Evolutionary conservation across 2,329 filamentous ascomycete species (phyloP), one percentile per base, ranked within the genome.

Genomic region (Xylaria sp.): DNA sequence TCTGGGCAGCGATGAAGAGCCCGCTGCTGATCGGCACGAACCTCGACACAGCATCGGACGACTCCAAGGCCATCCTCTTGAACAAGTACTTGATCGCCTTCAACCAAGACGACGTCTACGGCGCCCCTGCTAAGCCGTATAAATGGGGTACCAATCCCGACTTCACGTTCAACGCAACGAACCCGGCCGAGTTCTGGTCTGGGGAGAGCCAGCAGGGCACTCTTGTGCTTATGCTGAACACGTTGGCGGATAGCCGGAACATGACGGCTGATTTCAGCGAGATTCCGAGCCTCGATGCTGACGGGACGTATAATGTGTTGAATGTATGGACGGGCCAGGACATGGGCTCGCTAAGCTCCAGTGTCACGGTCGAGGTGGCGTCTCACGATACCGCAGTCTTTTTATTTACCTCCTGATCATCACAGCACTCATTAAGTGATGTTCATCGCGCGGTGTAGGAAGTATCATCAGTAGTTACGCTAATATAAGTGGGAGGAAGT

Each of bases 1-100:
- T 87, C 4, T 88, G 86, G 86, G 83, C 83, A 0, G 80, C 80
- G 1, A 81, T 87, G 78, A 87, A 86, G 74, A 81, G 80, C 5
- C 85, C 85, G 0, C 72, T 88, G 23, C 80, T 87, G 31, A 85
- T 87, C 57, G 84, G 85, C 39, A 81, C 82, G 0, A 73, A 78
- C 72, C 77, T 86, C 4, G 74, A 80, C 28, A 68, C 73, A 0
- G 79, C 86, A 9, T 74, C 74, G 1, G 69, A 76, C 10, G 74
- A 78, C 1, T 79, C 82, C 51, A 72, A 85, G 6, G 73, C 76
- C 0, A 81, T 86, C 12, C 74, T 87, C 1, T 78, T 79, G 18
- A 87, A 86, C 67, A 72, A 74, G 68, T 71, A 80, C 52, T 70
- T 82, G 12, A 72, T 82, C 18, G 77, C 73, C 1, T 81, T 86